These are phyloP conservation scores for Esteya vermicola DNA, from an alignment of 2,329 filamentous ascomycete genomes.

Conservation along the genomic window DNA sequence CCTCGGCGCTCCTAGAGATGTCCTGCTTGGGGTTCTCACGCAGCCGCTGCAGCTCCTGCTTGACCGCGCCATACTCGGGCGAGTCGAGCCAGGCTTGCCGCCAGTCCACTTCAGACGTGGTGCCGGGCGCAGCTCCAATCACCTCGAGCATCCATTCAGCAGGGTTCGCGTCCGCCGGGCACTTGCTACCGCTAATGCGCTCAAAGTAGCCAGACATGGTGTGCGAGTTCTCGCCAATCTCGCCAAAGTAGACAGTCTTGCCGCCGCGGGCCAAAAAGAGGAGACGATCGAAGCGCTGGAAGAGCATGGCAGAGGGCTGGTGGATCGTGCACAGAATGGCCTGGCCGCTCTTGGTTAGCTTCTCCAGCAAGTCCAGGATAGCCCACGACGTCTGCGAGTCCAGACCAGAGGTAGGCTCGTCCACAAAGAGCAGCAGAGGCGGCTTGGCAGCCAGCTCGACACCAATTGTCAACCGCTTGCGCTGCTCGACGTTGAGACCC, in stretches of 20 bases:
- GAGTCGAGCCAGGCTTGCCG: slow-evolving; percentile 45
- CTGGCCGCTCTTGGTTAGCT: slow-evolving; percentile 76
- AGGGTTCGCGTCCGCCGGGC: slow-evolving; percentile 57
- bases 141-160: slow-evolving; percentile 67
- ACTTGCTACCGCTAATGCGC: slow-evolving; percentile 49
- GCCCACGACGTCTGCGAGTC: slow-evolving; percentile 90
- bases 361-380: slow-evolving; percentile 76
- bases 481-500: slow-evolving; percentile 59
- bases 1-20: slow-evolving; percentile 22
- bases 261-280: slow-evolving; percentile 7
- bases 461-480: slow-evolving; percentile 69
- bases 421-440: slow-evolving; percentile 75
- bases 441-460: slow-evolving; percentile 94
- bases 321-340: slow-evolving; percentile 30
- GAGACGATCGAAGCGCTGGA: slow-evolving; percentile 10
- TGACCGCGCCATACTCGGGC: slow-evolving; percentile 39
- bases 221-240: slow-evolving; percentile 51
- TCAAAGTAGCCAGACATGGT: slow-evolving; percentile 56
- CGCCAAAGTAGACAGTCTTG: slow-evolving; percentile 10
- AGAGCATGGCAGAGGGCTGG: slow-evolving; percentile 10
- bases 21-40: slow-evolving; percentile 29
- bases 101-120: slow-evolving; percentile 51
- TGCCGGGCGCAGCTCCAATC: slow-evolving; percentile 50
- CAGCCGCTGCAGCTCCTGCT: slow-evolving; percentile 42
- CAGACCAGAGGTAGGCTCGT: slow-evolving; percentile 91